Conservation (phyloP, 2,329 filamentous ascomycete genomes). For the Alternaria brassicicola region DNA sequence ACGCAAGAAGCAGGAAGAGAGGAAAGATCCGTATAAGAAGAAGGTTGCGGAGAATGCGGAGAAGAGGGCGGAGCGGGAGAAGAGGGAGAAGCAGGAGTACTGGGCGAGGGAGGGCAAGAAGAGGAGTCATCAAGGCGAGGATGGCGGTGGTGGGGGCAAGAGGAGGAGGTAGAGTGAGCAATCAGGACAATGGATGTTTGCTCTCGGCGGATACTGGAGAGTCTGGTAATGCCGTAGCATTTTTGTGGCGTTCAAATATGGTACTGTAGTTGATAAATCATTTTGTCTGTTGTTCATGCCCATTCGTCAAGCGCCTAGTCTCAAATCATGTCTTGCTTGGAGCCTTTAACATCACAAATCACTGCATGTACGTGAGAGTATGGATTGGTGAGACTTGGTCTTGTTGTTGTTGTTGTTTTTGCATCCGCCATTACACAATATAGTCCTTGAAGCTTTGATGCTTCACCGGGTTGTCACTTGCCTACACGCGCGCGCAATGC, state of each 20-base stretch:
- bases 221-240: neutral
- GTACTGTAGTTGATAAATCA: neutral
- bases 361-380: neutral
- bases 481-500: neutral
- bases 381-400: neutral
- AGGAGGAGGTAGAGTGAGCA: slow-evolving; percentile 29
- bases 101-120: slow-evolving; percentile 91
- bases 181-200: neutral
- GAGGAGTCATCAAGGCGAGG: slow-evolving; percentile 59
- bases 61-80: slow-evolving; percentile 85
- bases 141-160: slow-evolving; percentile 48
- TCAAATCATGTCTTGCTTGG: neutral
- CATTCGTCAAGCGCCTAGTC: neutral
- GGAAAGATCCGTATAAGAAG: slow-evolving; percentile 77
- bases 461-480: neutral
- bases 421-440: slow-evolving; percentile 5
- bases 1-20: slow-evolving; percentile 83
- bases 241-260: neutral
- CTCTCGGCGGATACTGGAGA: neutral
- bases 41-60: slow-evolving; percentile 82
- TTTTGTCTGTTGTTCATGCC: neutral
- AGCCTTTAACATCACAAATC: neutral
- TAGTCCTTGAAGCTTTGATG: neutral
- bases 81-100: slow-evolving; percentile 88
- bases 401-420: neutral